Evolutionary conservation across 441 rosid species (phyloP), one percentile per base, ranked within the genome.

Genomic region (Croton setiger): DNA sequence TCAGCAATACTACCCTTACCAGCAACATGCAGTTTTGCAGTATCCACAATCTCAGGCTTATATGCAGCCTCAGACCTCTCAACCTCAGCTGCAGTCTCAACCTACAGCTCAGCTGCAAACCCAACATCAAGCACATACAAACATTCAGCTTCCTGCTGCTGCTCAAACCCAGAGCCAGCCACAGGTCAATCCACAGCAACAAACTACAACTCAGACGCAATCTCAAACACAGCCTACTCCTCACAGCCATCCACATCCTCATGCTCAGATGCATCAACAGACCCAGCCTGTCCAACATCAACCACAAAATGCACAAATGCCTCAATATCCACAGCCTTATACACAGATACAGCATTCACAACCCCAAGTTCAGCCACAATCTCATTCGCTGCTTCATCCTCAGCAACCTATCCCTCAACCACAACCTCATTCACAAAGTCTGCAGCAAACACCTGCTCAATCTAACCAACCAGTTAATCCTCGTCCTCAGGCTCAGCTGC

Each of bases 1-100:
- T 77, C 88, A 86, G 76, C 90, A 83, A 60, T 82, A 82, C 73
- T 83, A 84, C 52, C 88, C 83, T 1, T 81, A 84, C 75, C 94
- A 83, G 77, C 93, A 79, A 72, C 90, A 80, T 54, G 75, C 78
- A 10, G 74, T 66, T 68, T 45, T 60, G 6, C 88, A 82, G 18
- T 74, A 76, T 70, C 84, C 84, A 71, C 87, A 79, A 64, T 66
- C 82, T 23, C 90, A 82, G 69, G 48, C 73, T 10, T 75, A 81
- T 43, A 60, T 65, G 41, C 91, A 84, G 41, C 63, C 62, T 60
- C 72, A 45, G 51, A 14, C 17, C 51, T 15, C 51, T 45, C 56
- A 52, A 5, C 43, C 79, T 43, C 72, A 62, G 55, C 23, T 23
- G 20, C 79, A 67, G 72, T 56, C 75, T 8, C 85, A 77, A 48